Base-by-base conservation (phyloP, 495 filamentous ascomycete genomes). In the Neurospora sp. region DNA sequence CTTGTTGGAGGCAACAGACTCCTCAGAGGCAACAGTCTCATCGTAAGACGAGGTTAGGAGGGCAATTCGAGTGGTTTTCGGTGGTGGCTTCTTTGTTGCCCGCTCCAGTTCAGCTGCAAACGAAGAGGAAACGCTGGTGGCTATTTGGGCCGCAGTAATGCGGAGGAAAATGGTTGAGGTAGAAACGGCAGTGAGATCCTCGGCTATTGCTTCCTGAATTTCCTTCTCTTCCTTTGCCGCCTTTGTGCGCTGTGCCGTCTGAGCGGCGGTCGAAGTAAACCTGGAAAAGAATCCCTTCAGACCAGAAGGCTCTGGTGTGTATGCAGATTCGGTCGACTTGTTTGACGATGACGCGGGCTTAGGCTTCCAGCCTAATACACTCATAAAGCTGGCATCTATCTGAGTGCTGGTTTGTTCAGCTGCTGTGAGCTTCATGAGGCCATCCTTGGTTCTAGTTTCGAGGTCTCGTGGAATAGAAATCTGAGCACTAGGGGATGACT, bases 81-180 rank as follows among this genome's bases (percentile, higher is more conserved):
- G 96, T 9, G 96, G 96, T 23, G 94, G 92, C 79, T 99, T 99
- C 81, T 98, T 97, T 4, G 96, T 98, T 31, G 96, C 95, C 41
- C 96, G 87, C 84, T 98, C 95, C n/a, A 98, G 87, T 80, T 99
- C 96, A 18, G 89, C 85, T 12, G 92, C 90, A 76, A 98, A 91
- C 44, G 83, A 86, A 39, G 84, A 79, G 66, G 85, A 83, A 1
- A 97, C 87, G 31, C 87, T 90, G 41, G 94, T 94, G 46, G 87
- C 84, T n/a, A 97, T 90, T 49, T 88, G 88, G 31, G 93, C 94
- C 0, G 93, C 94, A 46, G 92, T 96, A 42, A 96, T 91, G 70
- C 95, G 88, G 37, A 99, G 86, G 78, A 97, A 98, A 27, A 97
- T 92, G 42, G 90, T 92, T 2, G 93, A 93, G 7, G 85, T 90